Percentiles rank a stretch among this genome's conserved stretches.
Conservation (phyloP, 163 green algal species). For the Chlamydomonas reinhardtii region DNA sequence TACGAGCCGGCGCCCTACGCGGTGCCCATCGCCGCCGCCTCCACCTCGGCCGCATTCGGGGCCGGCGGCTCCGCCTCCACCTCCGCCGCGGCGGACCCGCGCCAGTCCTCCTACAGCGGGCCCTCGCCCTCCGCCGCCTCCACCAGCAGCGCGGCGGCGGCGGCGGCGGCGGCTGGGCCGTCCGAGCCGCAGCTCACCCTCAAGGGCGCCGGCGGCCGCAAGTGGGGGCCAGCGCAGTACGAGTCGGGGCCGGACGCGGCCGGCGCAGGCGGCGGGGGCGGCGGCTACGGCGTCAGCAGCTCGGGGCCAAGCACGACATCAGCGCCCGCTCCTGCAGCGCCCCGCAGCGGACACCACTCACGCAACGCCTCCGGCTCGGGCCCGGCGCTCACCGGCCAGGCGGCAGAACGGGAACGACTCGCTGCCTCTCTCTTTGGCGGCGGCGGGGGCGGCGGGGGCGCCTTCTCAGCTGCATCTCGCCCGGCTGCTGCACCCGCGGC, state of each 20-base stretch:
- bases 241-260: background rate
- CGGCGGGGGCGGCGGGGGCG: background rate
- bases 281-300: background rate
- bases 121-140: background rate
- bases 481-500: background rate
- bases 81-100: background rate
- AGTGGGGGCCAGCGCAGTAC: conserved; percentile 72
- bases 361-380: background rate
- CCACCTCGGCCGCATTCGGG: background rate
- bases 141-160: background rate
- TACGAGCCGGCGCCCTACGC: conserved; percentile 62
- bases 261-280: background rate
- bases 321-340: background rate
- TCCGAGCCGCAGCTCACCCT: conserved; percentile 64
- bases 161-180: background rate
- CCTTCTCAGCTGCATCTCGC: background rate
- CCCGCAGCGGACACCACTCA: background rate
- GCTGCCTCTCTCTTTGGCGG: conserved; percentile 84
- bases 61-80: background rate
- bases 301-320: background rate
- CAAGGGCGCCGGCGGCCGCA: conserved; percentile 52
- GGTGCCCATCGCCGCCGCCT: background rate
- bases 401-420: conserved; percentile 68
- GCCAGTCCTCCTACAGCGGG: no score
- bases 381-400: background rate